Conservation (phyloP, 805 yeast genomes). For the Spencermartinsiella europaea region DNA sequence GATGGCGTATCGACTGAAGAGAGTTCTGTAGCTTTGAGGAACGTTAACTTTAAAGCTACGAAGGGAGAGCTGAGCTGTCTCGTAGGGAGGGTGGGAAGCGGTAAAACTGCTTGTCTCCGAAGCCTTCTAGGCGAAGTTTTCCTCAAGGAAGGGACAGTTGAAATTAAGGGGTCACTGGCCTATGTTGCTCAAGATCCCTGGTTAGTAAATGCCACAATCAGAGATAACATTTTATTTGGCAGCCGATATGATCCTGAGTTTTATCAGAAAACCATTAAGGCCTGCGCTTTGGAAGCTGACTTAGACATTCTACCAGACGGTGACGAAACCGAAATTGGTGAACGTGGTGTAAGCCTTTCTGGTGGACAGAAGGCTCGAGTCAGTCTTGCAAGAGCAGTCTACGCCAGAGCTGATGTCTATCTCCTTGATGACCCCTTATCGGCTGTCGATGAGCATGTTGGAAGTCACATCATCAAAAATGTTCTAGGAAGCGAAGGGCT, state of each 20-base stretch:
- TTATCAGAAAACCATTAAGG: conserved; percentile 72
- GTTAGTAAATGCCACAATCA: conserved; percentile 87
- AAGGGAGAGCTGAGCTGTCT: conserved; percentile 77
- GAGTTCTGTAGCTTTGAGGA: conserved; percentile 20
- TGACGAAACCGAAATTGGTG: conserved; percentile 91
- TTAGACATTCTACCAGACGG: conserved; percentile 78
- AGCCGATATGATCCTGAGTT: conserved; percentile 75
- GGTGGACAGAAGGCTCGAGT: conserved; percentile 98
- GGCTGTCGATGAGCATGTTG: conserved; percentile 98
- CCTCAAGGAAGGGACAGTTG: conserved; percentile 60
- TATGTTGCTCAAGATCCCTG: conserved; percentile 87
- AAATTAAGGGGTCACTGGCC: conserved; percentile 65
- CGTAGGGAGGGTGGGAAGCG: conserved; percentile 82
- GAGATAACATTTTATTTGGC: conserved; percentile 88
- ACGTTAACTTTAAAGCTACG: conserved; percentile 55
- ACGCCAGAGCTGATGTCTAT: conserved; percentile 88
- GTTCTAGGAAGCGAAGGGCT: conserved; percentile 69
- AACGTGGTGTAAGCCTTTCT: conserved; percentile 90
- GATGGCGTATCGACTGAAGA: conserved; percentile 44
- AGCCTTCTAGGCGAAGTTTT: conserved; percentile 72
- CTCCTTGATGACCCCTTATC: conserved; percentile 87
- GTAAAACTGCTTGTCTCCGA: conserved; percentile 75
- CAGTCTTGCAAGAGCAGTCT: conserved; percentile 92
- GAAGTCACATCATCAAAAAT: conserved; percentile 73
- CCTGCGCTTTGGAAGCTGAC: conserved; percentile 84